Base-by-base conservation (phyloP, 441 rosid genomes). In the Daphne laureola region DNA sequence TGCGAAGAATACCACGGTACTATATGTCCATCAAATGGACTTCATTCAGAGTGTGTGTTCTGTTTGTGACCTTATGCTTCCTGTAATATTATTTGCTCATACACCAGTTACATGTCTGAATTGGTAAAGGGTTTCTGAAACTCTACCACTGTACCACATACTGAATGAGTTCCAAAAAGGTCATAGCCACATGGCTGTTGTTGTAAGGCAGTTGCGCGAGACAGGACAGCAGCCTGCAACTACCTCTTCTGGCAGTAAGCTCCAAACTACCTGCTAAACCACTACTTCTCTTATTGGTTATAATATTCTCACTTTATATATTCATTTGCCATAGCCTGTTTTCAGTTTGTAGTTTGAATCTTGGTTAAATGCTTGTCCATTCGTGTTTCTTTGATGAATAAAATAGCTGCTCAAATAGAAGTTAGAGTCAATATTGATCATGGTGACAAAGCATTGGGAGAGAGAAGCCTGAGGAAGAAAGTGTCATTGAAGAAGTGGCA, bases 1-100 rank as follows among this genome's bases (percentile, higher is more conserved):
- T 90, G 50, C 77, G 93, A 50, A 76, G 72, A 73, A 86, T 90
- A 60, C 93, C 95, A 12, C 84, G 95, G 97, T 86, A 66, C 23
- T n/a, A 14, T 60, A 4, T 25, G 12, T 12, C 27, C 23, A 67
- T 14, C 26, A 4, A 49, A 26, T 13, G 8, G 36, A 49, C 36
- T 31, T 49, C 4, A 12, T 31, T 49, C 4, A 12, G 7, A 4
- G 23, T 49, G 52, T 49, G 12, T 64, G 15, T 14, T 55, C 46
- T 60, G 35, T 57, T 21, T 31, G 9, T 31, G 4, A 8, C 36
- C 36, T 31, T 8, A 31, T 4, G 36, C 7, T 27, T 27, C 35
- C n/a, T 47, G 56, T 55, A 54, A 27, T 53, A 11, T 59, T 16
- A n/a, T n/a, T n/a, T n/a, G 15, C 54, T 63, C 47, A 59, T 51